phyloP scores from a whole-genome alignment of 1,139 yeast species.

The Protomyces pachydermus region DNA sequence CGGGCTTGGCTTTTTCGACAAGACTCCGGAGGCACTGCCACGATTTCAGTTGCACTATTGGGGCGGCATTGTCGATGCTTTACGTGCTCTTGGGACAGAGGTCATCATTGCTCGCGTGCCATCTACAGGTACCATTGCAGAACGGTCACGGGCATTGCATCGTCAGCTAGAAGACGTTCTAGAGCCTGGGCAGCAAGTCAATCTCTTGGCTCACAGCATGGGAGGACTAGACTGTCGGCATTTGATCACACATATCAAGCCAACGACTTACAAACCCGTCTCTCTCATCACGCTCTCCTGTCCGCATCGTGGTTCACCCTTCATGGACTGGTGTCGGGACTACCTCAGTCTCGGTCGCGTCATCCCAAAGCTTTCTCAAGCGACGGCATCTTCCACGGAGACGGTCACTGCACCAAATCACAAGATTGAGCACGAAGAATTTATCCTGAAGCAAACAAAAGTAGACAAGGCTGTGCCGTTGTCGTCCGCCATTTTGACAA shows the following conservation, averaged over 20 bases:
- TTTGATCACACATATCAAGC: constrained; percentile 54
- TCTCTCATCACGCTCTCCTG: constrained; percentile 81
- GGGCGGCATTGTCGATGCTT: constrained; percentile 59
- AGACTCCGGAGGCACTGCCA: constrained; percentile 27
- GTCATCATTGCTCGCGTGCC: constrained; percentile 70
- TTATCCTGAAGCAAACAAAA: constrained; percentile 11
- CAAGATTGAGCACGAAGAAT: constrained; percentile 13
- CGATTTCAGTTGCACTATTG: constrained; percentile 46
- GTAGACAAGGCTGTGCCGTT: constrained; percentile 26
- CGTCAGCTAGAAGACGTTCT: constrained; percentile 31
- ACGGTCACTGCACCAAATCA: constrained; percentile 22
- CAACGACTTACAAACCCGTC: constrained; percentile 51
- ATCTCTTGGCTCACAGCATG: constrained; percentile 88
- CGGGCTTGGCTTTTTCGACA: constrained; percentile 28
- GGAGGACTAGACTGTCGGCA: constrained; percentile 86
- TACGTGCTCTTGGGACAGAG: constrained; percentile 54
- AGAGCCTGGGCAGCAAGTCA: constrained; percentile 44
- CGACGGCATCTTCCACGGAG: constrained; percentile 16
- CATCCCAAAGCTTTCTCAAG: constrained; percentile 20
- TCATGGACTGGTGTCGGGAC: constrained; percentile 57
- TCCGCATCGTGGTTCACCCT: constrained; percentile 81
- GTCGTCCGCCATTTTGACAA: constrained; percentile 26
- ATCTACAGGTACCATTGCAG: constrained; percentile 62
- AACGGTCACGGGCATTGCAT: constrained; percentile 27
- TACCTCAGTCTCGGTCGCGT: constrained; percentile 29